Evolutionary conservation across 208 protist species (phyloP).

Genomic region (Trichomonas gallinae): DNA sequence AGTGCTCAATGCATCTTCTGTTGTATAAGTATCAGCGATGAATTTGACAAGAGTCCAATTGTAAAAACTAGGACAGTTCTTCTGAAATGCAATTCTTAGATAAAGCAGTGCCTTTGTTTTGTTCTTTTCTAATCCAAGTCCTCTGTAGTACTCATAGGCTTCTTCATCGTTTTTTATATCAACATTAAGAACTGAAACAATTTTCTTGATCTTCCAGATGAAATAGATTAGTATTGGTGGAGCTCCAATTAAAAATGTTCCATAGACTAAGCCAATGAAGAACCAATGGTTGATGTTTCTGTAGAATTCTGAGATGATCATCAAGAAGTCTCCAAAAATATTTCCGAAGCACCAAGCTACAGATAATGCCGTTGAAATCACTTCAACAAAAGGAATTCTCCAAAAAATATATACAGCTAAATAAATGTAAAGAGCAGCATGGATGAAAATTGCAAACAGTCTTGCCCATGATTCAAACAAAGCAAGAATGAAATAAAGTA

Average conservation of each 20-base stretch:
- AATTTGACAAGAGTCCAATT: not conserved
- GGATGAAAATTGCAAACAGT: not conserved
- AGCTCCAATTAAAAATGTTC: not conserved
- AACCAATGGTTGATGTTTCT: not conserved
- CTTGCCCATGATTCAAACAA: not conserved
- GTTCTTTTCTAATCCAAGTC: not conserved
- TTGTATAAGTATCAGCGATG: not conserved
- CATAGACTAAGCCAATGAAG: not conserved
- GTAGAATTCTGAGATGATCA: not conserved
- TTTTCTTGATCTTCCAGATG: not conserved
- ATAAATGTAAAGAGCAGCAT: not conserved
- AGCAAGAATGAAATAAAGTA: not conserved
- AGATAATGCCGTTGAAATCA: not conserved
- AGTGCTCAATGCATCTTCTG: not conserved
- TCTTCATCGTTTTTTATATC: not conserved
- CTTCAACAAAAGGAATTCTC: not conserved
- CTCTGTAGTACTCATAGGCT: not conserved
- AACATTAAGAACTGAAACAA: not conserved
- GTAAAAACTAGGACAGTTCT: not conserved
- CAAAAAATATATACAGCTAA: not conserved
- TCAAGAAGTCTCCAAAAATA: not conserved
- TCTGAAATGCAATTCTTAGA: not conserved
- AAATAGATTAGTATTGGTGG: not conserved
- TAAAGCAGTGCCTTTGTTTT: not conserved
- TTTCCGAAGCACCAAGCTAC: not conserved